A percentile compares a stretch with the other conserved stretches of the same genome.
phyloP scores from a whole-genome alignment of 495 filamentous ascomycete species.

The Penicillium dipodomyicola region DNA sequence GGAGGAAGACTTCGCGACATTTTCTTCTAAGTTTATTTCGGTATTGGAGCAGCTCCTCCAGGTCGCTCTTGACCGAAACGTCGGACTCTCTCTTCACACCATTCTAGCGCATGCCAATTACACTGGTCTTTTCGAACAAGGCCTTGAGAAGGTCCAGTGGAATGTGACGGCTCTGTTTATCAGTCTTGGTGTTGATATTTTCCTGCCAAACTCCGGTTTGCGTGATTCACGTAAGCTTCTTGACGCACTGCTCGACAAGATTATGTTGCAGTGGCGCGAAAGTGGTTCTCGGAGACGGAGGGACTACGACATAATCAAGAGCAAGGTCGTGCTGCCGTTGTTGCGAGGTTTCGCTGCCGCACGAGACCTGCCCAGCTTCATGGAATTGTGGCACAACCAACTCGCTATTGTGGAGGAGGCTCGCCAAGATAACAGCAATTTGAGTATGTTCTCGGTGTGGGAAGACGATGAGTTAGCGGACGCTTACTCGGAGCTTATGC shows the following conservation, averaged over 20 bases:
- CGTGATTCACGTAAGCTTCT: conserved; percentile 41
- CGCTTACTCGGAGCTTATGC: conserved; percentile 38
- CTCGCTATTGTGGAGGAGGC: conserved; percentile 48
- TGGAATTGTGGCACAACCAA: conserved; percentile 63
- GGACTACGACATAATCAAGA: conserved; percentile 36
- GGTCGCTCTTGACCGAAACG: conserved; percentile 41
- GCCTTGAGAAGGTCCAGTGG: conserved; percentile 54
- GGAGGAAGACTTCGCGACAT: conserved; percentile 30
- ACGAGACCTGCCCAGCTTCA: conserved; percentile 64
- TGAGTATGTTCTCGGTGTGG: conserved; percentile 51
- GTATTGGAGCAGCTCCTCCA: conserved; percentile 43
- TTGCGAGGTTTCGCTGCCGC: conserved; percentile 61
- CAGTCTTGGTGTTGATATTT: conserved; percentile 66
- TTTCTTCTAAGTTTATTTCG: conserved; percentile 34
- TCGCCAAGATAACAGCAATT: conserved; percentile 28
- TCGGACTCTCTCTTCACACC: conserved; percentile 45
- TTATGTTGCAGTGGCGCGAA: conserved; percentile 38
- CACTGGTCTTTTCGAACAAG: conserved; percentile 43
- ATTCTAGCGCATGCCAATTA: conserved; percentile 44
- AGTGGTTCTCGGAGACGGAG: conserved; percentile 9
- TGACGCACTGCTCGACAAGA: conserved; percentile 41
- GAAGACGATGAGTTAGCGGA: conserved; percentile 58
- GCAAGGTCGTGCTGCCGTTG: conserved; percentile 53
- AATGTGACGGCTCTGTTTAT: conserved; percentile 58
- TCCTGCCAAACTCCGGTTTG: conserved; percentile 55